Evolutionary conservation across 345 rosid genomes (phyloP), one percentile per base, ranked within the genome.

Genomic region (Conringia planisiliqua): DNA sequence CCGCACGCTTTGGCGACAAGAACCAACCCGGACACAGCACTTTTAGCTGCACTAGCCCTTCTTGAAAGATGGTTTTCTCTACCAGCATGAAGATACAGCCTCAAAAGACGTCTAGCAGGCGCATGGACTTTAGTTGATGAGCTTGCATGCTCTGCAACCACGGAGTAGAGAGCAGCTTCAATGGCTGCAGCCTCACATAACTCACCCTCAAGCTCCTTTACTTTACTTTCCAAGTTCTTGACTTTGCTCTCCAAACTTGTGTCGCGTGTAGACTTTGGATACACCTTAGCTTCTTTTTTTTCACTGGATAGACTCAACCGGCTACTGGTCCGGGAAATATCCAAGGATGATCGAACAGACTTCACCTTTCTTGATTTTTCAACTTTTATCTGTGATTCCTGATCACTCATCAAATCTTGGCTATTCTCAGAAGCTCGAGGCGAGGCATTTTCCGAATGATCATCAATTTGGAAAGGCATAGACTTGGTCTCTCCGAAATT

Each of bases 1-100:
- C 98, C 97, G 72, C 98, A 94, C 54, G 97, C 94, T 84, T 94
- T 94, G 68, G 96, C 90, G 3, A 86, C 91, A 80, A 89, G 81
- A 73, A 86, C 84, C 70, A 94, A 72, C 61, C 97, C 95, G 11
- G 96, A 94, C 75, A 88, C 84, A 30, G 84, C 87, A 83, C 88
- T 91, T 88, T 84, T 86, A 65, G 96, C 93, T 43, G 92, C 97
- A 79, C 82, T 82, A 29, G 89, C 90, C 84, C 86, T 83, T 76
- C 95, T 85, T 74, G 84, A 71, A 33, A 57, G 81, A 65, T 76
- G 80, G 29, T 51, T 73, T 79, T 87, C 90, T 70, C 62, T 81
- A 80, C 83, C 87, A 62, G 89, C 83, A 83, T 89, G 90, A 78
- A 86, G 85, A 85, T 89, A 94, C 36, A 91, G 74, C 81, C 97